Percentiles rank a stretch among this genome's conserved stretches.
Evolutionary conservation across 139 green algal genomes (phyloP).

Genomic region (Picochlorum costavermella): DNA sequence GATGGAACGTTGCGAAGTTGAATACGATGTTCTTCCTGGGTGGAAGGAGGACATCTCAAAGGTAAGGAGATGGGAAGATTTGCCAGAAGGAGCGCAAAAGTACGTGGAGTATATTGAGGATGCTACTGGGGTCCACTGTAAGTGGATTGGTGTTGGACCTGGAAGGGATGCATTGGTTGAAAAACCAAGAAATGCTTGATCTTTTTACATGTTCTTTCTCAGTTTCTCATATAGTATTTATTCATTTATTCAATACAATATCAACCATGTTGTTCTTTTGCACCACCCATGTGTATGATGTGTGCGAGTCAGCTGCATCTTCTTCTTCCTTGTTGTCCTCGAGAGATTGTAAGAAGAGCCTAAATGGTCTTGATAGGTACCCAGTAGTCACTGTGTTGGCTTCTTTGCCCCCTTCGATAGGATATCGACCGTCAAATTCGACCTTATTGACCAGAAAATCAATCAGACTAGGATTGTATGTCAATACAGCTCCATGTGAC

Average conservation of each 20-base stretch:
- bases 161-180: slow-evolving; percentile 41
- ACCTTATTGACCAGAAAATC: slow-evolving; percentile 52
- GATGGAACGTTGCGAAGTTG: slow-evolving; percentile 66
- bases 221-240: no score
- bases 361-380: slow-evolving; percentile 41
- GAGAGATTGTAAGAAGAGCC: slow-evolving; percentile 13
- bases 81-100: slow-evolving; percentile 64
- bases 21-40: slow-evolving; percentile 90
- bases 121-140: slow-evolving; percentile 67
- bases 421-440: slow-evolving; percentile 52
- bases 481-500: slow-evolving; percentile 8
- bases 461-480: slow-evolving; percentile 41
- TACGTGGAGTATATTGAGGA: slow-evolving; percentile 87
- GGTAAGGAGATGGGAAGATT: slow-evolving; percentile 66
- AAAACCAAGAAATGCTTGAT: slow-evolving; percentile 2
- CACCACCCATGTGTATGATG: not conserved
- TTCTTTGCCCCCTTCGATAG: slow-evolving; percentile 65
- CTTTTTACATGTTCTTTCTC: no score
- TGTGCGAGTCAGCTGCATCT: not conserved
- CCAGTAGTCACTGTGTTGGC: slow-evolving; percentile 43
- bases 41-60: slow-evolving; percentile 83
- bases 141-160: slow-evolving; percentile 96
- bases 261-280: not conserved
- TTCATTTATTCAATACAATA: no score
- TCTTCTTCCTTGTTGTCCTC: not conserved